These are phyloP conservation scores for Teratosphaeriaceae sp. DNA, from an alignment of 2,329 filamentous ascomycete species.

Conservation along the genomic window DNA sequence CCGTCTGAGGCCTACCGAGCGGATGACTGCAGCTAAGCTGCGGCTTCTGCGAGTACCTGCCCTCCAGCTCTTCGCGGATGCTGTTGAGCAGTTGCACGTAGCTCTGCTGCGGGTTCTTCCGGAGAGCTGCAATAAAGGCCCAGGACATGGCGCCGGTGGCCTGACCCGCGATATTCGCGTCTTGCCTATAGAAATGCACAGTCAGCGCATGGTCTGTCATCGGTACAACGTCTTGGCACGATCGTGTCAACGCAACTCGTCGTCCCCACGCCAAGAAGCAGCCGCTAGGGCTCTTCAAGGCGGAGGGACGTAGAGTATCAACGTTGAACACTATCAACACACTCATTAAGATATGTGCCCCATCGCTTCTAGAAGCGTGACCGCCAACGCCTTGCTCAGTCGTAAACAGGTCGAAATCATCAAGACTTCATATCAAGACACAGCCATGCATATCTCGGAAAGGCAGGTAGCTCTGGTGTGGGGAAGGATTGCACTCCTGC, in stretches of 20 bases:
- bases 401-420: slow-evolving; percentile 3
- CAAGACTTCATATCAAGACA: slow-evolving; percentile 15
- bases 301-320: slow-evolving; percentile 17
- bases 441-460: slow-evolving; percentile 16
- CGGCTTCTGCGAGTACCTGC: slow-evolving; percentile 89
- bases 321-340: slow-evolving; percentile 14
- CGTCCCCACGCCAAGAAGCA: slow-evolving; percentile 21
- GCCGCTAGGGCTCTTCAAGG: slow-evolving; percentile 20
- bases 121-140: slow-evolving; percentile 87
- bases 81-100: slow-evolving; percentile 95
- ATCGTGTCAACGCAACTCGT: slow-evolving; percentile 26
- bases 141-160: slow-evolving; percentile 98
- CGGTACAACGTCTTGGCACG: slow-evolving; percentile 1
- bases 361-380: slow-evolving; percentile 9
- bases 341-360: not conserved
- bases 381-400: slow-evolving; percentile 20
- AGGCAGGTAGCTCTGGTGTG: slow-evolving; percentile 2
- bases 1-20: slow-evolving; percentile 59
- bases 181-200: slow-evolving; percentile 53
- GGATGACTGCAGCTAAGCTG: slow-evolving; percentile 96
- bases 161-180: slow-evolving; percentile 79
- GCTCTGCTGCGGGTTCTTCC: slow-evolving; percentile 90
- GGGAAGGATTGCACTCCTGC: not conserved
- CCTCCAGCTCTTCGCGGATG: slow-evolving; percentile 80
- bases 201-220: slow-evolving; percentile 11